Evolutionary conservation across 805 yeast species (phyloP), one percentile per base, ranked within the genome.

Genomic region (Groenewaldozyma salmanticensis): DNA sequence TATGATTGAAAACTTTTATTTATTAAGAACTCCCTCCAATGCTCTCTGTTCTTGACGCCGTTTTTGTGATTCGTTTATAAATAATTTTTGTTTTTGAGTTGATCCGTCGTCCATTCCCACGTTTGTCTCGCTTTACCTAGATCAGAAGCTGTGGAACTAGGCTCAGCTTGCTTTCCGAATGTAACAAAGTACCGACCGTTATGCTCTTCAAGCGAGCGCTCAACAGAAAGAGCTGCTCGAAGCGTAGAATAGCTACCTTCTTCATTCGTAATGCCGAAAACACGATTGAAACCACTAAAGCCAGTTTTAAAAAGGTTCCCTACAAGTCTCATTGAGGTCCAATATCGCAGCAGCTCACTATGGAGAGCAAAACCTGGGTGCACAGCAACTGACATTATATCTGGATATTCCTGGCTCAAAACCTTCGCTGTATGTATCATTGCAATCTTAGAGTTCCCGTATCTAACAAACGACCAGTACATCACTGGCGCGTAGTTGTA

Each of bases 311-410:
- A 81, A 27, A 80, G 52, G 1, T 76, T 68, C 0, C 95, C 95
- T n/a, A 85, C 68, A 3, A 84, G 63, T 0, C 94, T 94, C 13
- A 81, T 63, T 42, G 85, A 63, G 2, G 90, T 82, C 78, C 87
- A 81, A 55, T 81, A 82, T 35, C 80, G 67, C 55, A 81, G 81
- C 36, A 81, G 58, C 49, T 80, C 79, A 2, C 95, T 79, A 52
- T 78, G 77, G 82, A 85, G 79, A n/a, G 83, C 84, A 48, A 83
- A 71, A 0, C 95, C 95, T 0, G 95, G 95, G 52, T 84, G 88
- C 2, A 83, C 82, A 1, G 85, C 70, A 29, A 75, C 59, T 43
- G 79, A 75, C 31, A 78, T 57, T 6, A 84, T 66, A 16, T 75
- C 68, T 0, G 94, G 92, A 54, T 82, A 70, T 44, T 77, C 70